Base-by-base conservation (phyloP, 1,284 basidiomycete species). In the Trametes polyzona region DNA sequence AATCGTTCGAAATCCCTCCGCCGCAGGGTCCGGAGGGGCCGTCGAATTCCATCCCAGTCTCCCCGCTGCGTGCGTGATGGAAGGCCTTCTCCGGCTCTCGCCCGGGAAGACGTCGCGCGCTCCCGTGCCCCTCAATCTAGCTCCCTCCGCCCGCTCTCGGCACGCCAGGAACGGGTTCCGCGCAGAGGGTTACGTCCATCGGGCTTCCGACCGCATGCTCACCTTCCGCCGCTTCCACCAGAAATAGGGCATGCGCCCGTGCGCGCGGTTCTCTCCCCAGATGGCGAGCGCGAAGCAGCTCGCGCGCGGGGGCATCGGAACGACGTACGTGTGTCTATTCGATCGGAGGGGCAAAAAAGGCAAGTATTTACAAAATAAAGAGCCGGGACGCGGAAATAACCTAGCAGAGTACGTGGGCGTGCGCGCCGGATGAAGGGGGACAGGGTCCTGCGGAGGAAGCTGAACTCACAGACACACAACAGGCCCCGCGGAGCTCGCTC, bases 351-450 rank as follows among this genome's bases (percentile, higher is more conserved):
- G n/a, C n/a, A n/a, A n/a, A n/a, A 53, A 16, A 16, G 41, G 41
- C 24, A 59, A 59, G 50, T 59, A 61, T 55, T 54, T 61, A 65
- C 55, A 61, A 52, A 58, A 63, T 47, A 57, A 62, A 58, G 33
- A 59, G 47, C 61, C 64, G 64, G 54, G 56, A 56, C 61, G 59
- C 58, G 55, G 52, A 65, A 65, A 65, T 63, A 63, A 65, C 61
- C 57, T 61, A 59, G 43, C 52, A 30, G 54, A 39, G 57, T 54
- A 50, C 57, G 61, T 62, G 58, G 46, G 54, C 32, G 49, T 48
- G 47, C 47, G 50, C 39, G 47, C 33, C 33, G n/a, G n/a, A n/a
- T n/a, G 46, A 48, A 55, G 24, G 29, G 23, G 50, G 37, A 35
- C n/a, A 58, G 47, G 50, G 62, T 58, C 61, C 57, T 55, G 47